phyloP scores from a whole-genome alignment of 2,329 filamentous ascomycete species.

The Trichoderma breve region DNA sequence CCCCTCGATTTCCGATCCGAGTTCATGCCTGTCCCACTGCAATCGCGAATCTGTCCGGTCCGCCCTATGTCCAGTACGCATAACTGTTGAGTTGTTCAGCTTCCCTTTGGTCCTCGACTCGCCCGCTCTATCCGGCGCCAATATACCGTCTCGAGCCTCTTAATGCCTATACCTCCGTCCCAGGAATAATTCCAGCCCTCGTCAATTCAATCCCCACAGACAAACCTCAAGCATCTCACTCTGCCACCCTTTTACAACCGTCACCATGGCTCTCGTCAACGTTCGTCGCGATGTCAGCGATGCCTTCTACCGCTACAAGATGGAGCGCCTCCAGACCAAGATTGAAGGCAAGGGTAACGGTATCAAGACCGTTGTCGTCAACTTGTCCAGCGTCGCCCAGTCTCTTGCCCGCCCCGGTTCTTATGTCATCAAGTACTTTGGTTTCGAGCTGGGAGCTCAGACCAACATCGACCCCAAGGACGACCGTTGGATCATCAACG shows the following conservation, averaged over 20 bases:
- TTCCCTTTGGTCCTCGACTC: slow-evolving; percentile 16
- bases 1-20: slow-evolving; percentile 41
- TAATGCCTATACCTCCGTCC: slow-evolving; percentile 36
- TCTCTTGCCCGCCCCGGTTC: slow-evolving; percentile 88
- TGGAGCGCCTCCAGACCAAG: slow-evolving; percentile 98
- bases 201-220: not conserved
- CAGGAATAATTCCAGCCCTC: not conserved
- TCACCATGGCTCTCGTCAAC: slow-evolving; percentile 95
- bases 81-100: slow-evolving; percentile 47
- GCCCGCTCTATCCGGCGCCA: slow-evolving; percentile 2
- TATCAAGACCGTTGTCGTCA: slow-evolving; percentile 98
- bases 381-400: slow-evolving; percentile 87
- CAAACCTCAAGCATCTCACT: not conserved
- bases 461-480: slow-evolving; percentile 97
- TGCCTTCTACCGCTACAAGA: slow-evolving; percentile 99
- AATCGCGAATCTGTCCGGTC: slow-evolving; percentile 46
- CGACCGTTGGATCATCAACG: slow-evolving; percentile 99
- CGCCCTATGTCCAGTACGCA: slow-evolving; percentile 56
- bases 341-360: slow-evolving; percentile 99
- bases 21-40: slow-evolving; percentile 59
- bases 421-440: slow-evolving; percentile 99
- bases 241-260: slow-evolving; percentile 35
- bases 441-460: slow-evolving; percentile 97
- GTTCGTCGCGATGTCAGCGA: slow-evolving; percentile 97
- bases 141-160: slow-evolving; percentile 33